Base-by-base conservation (phyloP, 352 stramenopile species). In the Phytophthora chlamydospora region DNA sequence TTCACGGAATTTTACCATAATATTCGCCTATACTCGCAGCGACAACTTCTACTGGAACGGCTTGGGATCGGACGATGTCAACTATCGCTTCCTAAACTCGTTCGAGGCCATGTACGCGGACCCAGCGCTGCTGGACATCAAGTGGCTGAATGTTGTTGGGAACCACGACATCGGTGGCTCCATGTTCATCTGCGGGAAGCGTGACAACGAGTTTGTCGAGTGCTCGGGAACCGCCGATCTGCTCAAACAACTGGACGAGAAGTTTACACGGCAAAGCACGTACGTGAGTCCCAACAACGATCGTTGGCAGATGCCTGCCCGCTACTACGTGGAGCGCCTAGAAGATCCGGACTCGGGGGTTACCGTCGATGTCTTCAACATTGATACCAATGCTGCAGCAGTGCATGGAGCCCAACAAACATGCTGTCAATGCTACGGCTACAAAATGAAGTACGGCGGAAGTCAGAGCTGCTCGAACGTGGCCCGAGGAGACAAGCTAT, bases 341-440 rank as follows among this genome's bases (percentile, higher is more conserved):
- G 46, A 62, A 61, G 52, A 66, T 9, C 39, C 40, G 1, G 38
- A 44, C 29, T 74, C 66, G 1, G 73, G 60, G 3, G 71, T 89
- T 19, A 77, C 68, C 0, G 79, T 90, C 10, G 83, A 92, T 41
- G 75, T 92, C 35, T 92, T 80, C 51, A 92, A 90, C 34, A 76
- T 92, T 19, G 78, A 89, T 48, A 83, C 69, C 7, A 85, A 89
- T 56, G 78, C 76, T 13, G 75, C 78, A 46, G 73, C 79, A 8
- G 59, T 86, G 7, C 80, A 90, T 38, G 84, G 83, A 9, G 80
- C 65, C 6, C 63, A 87, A 41, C 76, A 91, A 54, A 89, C 78
- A 41, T 93, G 84, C 66, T 93, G 84, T 43, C 84, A 93, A 54
- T 93, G 84, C 58, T 91, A 88, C 53, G 84, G 81, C 14, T 89